phyloP scores from a whole-genome alignment of 768 basidiomycete species.

The Tricholoma matsutake region DNA sequence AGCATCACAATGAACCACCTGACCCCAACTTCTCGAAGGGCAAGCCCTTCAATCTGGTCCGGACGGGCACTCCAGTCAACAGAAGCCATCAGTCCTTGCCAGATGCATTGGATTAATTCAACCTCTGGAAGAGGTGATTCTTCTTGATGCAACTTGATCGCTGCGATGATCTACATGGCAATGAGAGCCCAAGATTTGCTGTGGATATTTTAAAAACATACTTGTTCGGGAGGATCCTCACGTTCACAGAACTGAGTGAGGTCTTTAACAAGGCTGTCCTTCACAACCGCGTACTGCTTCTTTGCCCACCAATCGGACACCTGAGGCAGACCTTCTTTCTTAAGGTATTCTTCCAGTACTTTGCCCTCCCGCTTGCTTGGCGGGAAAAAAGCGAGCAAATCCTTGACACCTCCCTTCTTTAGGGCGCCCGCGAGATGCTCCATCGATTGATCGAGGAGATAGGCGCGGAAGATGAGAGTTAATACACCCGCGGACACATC shows the following conservation, averaged over 20 bases:
- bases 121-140: constrained; percentile 81
- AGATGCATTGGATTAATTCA: constrained; percentile 86
- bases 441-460: constrained; percentile 79
- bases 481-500: constrained; percentile 77
- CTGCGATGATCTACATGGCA: constrained; percentile 61
- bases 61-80: constrained; percentile 88
- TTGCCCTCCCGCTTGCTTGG: constrained; percentile 73
- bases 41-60: constrained; percentile 88
- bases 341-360: constrained; percentile 84
- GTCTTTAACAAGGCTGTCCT: constrained; percentile 68
- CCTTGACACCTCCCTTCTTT: constrained; percentile 81
- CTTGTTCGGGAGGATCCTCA: constrained; percentile 67
- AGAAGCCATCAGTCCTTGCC: constrained; percentile 85
- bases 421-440: constrained; percentile 84
- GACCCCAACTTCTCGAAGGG: constrained; percentile 86
- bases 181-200: constrained; percentile 4
- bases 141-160: constrained; percentile 69
- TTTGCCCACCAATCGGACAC: constrained; percentile 95
- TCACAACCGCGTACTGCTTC: constrained; percentile 79
- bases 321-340: constrained; percentile 67
- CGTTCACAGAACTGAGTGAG: constrained; percentile 69
- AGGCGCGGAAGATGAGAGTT: constrained; percentile 77
- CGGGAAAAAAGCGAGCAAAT: constrained; percentile 87
- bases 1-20: constrained; percentile 24
- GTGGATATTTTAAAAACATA: constrained; percentile 30